Conservation (phyloP, 495 filamentous ascomycete genomes). For the Aspergillus egyptiacus region DNA sequence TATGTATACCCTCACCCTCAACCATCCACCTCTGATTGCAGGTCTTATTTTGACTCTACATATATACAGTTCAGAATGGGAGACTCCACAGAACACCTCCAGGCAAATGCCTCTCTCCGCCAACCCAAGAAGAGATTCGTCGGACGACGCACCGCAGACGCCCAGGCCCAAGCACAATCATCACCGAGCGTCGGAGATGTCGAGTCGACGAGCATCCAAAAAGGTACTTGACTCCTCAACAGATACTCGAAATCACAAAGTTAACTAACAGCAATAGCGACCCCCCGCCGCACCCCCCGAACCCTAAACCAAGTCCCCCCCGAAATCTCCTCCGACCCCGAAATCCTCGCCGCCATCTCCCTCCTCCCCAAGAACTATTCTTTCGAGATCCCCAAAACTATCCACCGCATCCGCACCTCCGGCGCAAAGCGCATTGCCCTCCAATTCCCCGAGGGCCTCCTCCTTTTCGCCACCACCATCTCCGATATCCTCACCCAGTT, state of each 20-base stretch:
- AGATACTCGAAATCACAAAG: constrained; percentile 4
- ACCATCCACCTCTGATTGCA: not conserved
- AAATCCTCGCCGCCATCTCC: constrained; percentile 82
- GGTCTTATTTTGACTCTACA: no score
- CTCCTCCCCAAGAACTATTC: constrained; percentile 91
- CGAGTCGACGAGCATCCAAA: constrained; percentile 50
- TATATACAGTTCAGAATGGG: constrained; percentile 17
- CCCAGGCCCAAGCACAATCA: constrained; percentile 43
- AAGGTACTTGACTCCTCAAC: constrained; percentile 19
- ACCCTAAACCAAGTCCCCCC: constrained; percentile 83
- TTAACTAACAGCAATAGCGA: constrained; percentile 34
- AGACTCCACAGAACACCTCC: constrained; percentile 6
- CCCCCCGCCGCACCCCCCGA: constrained; percentile 61
- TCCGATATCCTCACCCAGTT: constrained; percentile 95
- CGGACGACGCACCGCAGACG: constrained; percentile 58
- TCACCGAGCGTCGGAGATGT: constrained; percentile 49
- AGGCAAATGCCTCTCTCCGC: constrained; percentile 21
- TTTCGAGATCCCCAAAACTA: constrained; percentile 97
- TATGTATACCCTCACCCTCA: not conserved
- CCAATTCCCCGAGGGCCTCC: constrained; percentile 93
- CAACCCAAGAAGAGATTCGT: constrained; percentile 76
- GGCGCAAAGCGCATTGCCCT: constrained; percentile 75
- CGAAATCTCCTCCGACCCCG: constrained; percentile 77
- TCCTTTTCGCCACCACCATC: constrained; percentile 95
- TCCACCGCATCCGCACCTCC: constrained; percentile 81